Evolutionary conservation across 148 eudicot species (phyloP), one percentile per base, ranked within the genome.

Genomic region (Cornus kousa): DNA sequence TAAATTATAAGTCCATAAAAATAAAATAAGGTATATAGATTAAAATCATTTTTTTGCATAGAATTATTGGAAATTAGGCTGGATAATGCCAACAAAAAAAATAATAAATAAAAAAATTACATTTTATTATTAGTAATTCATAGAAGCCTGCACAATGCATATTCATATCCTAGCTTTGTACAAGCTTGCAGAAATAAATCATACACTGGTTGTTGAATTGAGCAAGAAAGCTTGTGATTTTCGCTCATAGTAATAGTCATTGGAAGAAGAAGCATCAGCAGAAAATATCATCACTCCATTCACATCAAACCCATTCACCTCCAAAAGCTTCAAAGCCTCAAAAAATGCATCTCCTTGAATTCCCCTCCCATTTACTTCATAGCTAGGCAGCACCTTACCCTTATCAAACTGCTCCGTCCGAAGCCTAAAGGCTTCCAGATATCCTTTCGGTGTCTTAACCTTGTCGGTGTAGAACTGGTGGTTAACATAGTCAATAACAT

Each of bases 241-340:
- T 16, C 65, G 43, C 84, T 86, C 89, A 74, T 79, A 86, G 59
- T 83, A 81, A 68, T 35, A 83, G 13, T 72, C 37, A 53, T 74
- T 70, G 2, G 79, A 50, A 4, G 23, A 43, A 50, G 89, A 86
- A 43, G 86, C 89, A 79, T 86, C 87, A 72, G 89, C 89, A 2
- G 89, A 86, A 77, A 73, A 86, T 65, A 86, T 83, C 89, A 86
- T 86, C 3, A 82, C 77, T 32, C 89, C 89, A 74, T 84, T 79
- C 16, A 86, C 57, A 64, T 79, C 79, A 79, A 72, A 83, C 2
- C 83, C 87, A 83, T 86, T 79, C 5, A 66, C 67, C 62, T 79
- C 74, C 74, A 86, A 40, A 67, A 83, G 73, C 10, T 43, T 19
- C 72, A 86, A 46, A 14, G 86, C 87, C 0, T 73, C 81, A 60